These are phyloP conservation scores for Pyrus communis DNA, from an alignment of 306 rosid genomes.

Conservation along the genomic window DNA sequence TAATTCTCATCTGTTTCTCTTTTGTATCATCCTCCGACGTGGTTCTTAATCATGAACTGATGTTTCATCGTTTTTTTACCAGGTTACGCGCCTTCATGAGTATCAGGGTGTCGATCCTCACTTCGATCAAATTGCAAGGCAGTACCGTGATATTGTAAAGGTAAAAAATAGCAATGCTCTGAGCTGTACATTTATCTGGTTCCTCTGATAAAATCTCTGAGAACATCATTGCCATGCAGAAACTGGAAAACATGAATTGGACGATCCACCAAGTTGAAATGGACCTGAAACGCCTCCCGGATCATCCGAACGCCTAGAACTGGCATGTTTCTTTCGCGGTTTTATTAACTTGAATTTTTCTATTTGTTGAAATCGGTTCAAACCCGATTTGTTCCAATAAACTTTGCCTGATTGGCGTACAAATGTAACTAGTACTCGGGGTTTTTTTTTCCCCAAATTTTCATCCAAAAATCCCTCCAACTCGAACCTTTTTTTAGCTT, in stretches of 20 bases:
- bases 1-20: background rate
- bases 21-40: background rate
- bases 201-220: background rate
- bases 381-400: background rate
- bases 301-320: constrained; percentile 34
- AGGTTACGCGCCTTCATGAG: constrained; percentile 87
- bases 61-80: background rate
- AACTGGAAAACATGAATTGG: constrained; percentile 91
- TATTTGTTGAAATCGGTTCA: background rate
- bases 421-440: background rate
- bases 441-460: too few species aligned
- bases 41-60: background rate
- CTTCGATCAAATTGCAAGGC: constrained; percentile 75
- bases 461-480: too few species aligned
- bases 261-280: constrained; percentile 88
- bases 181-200: background rate
- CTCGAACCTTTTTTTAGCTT: background rate
- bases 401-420: background rate
- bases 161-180: constrained; percentile 16
- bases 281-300: constrained; percentile 71
- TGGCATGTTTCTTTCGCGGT: background rate
- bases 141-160: constrained; percentile 72
- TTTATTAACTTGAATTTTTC: background rate
- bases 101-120: constrained; percentile 93
- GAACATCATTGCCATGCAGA: constrained; percentile 34